Evolutionary conservation across 169 alveolate species (phyloP).

Genomic region (Babesia ovis): DNA sequence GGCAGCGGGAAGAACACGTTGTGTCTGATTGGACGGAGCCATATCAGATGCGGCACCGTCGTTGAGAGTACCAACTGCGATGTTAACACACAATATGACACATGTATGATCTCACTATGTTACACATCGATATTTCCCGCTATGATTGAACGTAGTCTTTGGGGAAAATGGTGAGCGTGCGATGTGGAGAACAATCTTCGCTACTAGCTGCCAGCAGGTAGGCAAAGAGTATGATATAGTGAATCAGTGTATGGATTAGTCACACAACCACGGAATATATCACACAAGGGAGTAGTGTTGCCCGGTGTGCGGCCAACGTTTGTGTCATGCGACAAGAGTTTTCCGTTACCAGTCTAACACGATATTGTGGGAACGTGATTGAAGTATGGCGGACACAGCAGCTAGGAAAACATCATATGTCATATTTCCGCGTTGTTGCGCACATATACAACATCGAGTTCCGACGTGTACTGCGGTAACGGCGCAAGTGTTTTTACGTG

Average conservation of each 20-base stretch:
- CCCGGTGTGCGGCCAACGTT: not conserved
- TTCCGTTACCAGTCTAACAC: not conserved
- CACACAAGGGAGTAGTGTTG: not conserved
- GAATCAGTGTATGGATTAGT: not conserved
- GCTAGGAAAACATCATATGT: not conserved
- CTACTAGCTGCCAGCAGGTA: not conserved
- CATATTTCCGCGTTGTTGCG: not conserved
- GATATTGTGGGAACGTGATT: slow-evolving; percentile 8
- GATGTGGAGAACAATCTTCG: not conserved
- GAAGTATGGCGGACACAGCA: not conserved
- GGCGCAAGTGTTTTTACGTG: not conserved
- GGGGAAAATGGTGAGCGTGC: not conserved
- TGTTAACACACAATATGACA: not conserved
- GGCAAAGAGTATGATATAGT: not conserved
- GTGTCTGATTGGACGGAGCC: slow-evolving; percentile 21
- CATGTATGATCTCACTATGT: not conserved
- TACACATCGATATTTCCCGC: slow-evolving; percentile 10
- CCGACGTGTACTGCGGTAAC: slow-evolving; percentile 2
- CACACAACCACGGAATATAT: not conserved
- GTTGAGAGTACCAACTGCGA: not conserved
- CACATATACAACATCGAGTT: not conserved
- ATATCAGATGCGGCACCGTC: not conserved
- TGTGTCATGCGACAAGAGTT: not conserved
- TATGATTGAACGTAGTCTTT: too few relatives aligned
- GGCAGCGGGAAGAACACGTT: not conserved